Evolutionary conservation across 495 filamentous ascomycete genomes (phyloP), one percentile per base, ranked within the genome.

Genomic region (Glutinoglossum americanum): DNA sequence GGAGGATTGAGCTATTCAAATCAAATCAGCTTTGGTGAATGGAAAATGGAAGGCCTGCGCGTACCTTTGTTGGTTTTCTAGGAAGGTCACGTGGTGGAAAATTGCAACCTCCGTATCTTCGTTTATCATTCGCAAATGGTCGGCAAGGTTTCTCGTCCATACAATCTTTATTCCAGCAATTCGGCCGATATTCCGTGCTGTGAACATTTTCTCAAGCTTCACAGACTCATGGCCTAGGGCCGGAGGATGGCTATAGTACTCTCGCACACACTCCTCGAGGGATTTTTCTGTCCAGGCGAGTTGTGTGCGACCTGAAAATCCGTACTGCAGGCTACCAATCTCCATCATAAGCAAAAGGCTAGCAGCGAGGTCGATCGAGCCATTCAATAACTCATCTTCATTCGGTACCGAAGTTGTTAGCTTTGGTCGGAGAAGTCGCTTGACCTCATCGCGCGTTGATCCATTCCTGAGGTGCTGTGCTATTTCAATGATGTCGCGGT

Each of bases 131-230:
- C 64, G 66, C 5, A 77, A 62, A 62, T 77, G 74, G 54, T 76
- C 71, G 0, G 64, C 62, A 5, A 76, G 53, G 45, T 76, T 74
- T 45, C 64, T 56, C 10, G 74, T 77, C 68, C 66, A 71, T n/a
- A 48, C n/a, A 15, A 76, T 66, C 39, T 66, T 57, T 26, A 75
- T 60, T 1, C 72, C 72, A 1, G 61, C 72, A 51, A 74, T 70
- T 1, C 64, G 58, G 21, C 49, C 37, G 19, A 71, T 33, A 53
- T 67, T 71, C 3, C 48, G 51, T 4, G 64, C 67, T 9, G 57
- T 69, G 58, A 71, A 70, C 15, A 59, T 56, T 51, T 57, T 63
- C 32, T 35, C 32, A 4, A 35, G 11, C 32, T 35, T 41, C 8
- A 17, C 7, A 41, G n/a, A n/a, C n/a, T 41, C 37, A 5, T 9